Conservation (phyloP, 179 eudicot genomes). For the Silene coronaria region DNA sequence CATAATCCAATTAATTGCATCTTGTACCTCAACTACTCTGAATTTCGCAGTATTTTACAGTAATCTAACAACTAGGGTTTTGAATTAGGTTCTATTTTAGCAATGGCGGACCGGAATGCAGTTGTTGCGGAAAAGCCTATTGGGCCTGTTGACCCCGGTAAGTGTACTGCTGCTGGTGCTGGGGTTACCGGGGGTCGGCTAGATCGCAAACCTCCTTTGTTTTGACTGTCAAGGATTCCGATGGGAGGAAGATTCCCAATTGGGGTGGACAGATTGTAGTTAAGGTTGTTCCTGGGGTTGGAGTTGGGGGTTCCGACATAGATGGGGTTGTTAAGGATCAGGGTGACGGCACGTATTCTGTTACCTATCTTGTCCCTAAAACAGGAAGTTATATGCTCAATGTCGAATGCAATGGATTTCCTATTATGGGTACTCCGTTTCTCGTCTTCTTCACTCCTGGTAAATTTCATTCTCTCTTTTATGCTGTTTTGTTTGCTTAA, state of each 20-base stretch:
- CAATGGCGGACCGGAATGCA: conserved; percentile 41
- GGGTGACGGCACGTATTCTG: conserved; percentile 85
- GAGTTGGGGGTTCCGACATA: conserved; percentile 79
- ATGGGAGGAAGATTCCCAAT: conserved; percentile 58
- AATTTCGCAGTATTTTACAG: no score
- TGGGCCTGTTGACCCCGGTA: conserved; percentile 79
- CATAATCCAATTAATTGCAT: no score
- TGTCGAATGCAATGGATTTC: conserved; percentile 81
- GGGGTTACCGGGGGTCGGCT: conserved; percentile 91
- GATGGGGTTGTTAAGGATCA: conserved; percentile 90
- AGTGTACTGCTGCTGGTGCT: conserved; percentile 87
- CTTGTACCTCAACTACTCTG: no score
- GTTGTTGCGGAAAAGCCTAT: conserved; percentile 48
- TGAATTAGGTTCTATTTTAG: conserved; percentile 16
- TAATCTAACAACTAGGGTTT: no score
- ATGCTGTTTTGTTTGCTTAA: no score
- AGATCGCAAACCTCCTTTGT: conserved; percentile 54
- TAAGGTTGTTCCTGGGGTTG: conserved; percentile 63
- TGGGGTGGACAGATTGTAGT: conserved; percentile 76
- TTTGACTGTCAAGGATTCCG: conserved; percentile 75
- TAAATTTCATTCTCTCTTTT: conserved; percentile 22
- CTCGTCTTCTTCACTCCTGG: conserved; percentile 97
- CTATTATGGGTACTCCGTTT: conserved; percentile 90
- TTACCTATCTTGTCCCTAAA: conserved; percentile 84
- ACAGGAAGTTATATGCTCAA: conserved; percentile 92